Evolutionary conservation across 1,284 basidiomycete genomes (phyloP), one percentile per base, ranked within the genome.

Genomic region (Chalciporus piperatoides): DNA sequence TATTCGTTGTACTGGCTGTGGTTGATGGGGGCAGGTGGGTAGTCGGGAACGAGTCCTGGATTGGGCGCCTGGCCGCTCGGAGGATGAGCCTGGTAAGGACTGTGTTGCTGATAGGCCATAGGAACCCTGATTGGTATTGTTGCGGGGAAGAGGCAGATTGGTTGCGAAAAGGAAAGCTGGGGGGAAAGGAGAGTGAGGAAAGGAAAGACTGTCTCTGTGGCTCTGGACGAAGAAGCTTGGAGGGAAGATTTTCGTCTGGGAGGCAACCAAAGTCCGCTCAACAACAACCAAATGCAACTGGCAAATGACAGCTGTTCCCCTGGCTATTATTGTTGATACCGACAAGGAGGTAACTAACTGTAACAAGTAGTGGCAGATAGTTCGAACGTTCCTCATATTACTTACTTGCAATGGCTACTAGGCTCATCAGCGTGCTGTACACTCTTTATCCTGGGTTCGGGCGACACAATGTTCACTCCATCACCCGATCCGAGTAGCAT

Each of bases 51-150:
- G 41, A 65, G 44, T 56, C 64, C 68, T 49, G 70, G 64, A 55
- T 65, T 69, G 2, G 47, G 60, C 41, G 44, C 51, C 54, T 64
- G 60, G 52, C 59, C 46, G 12, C 44, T 53, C n/a, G 58, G 49
- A 17, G 58, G 57, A 28, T 53, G 59, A 19, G 42, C 21, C 44
- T 56, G 56, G 59, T 72, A 71, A 56, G 67, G 63, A 61, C 65
- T 59, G 51, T 79, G 73, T 53, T 78, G 71, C 39, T 68, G 74
- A 59, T 85, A 80, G 54, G 83, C 77, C 83, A 85, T 81, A 41
- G 25, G 49, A 17, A 28, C 36, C 27, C 42, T 8, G 28, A 30
- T 11, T 39, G 19, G 17, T 28, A 17, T 21, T 24, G 28, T 24
- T 46, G 11, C 17, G 38, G 21, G 14, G 15, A 43, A 43, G 27